Percentiles rank a stretch among this genome's conserved stretches.
These are phyloP conservation scores for Chalara sp. DNA, from an alignment of 2,329 filamentous ascomycete species.

Conservation along the genomic window DNA sequence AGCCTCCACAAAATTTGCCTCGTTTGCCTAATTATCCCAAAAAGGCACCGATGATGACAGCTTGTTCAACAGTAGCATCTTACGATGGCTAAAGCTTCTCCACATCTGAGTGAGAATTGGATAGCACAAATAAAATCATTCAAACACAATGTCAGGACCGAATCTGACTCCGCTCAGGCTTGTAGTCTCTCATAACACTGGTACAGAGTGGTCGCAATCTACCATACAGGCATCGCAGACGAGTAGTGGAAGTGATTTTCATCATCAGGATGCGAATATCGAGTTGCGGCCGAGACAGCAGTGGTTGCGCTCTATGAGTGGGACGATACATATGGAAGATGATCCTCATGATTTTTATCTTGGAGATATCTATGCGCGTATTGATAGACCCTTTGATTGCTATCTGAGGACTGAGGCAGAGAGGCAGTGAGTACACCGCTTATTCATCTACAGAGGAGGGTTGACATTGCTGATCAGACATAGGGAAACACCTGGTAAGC, in stretches of 20 bases:
- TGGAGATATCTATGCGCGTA: slow-evolving; percentile 3
- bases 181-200: neutral
- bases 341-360: slow-evolving; percentile 3
- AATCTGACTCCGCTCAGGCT: slow-evolving; percentile 1
- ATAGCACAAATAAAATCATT: neutral
- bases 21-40: no score
- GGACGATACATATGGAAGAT: neutral
- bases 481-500: slow-evolving; percentile 1
- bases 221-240: neutral
- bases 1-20: no score
- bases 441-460: no score
- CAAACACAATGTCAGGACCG: neutral
- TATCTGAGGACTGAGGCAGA: slow-evolving; percentile 1
- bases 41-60: no score
- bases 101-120: neutral
- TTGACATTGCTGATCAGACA: slow-evolving; percentile 6
- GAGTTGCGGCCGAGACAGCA: neutral
- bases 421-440: neutral
- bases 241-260: neutral
- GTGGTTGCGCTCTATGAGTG: neutral
- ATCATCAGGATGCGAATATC: neutral
- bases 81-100: neutral
- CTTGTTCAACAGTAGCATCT: no score
- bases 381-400: slow-evolving; percentile 2
- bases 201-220: neutral